Evolutionary conservation across 2,329 filamentous ascomycete genomes (phyloP).

Genomic region (Drechslera avenae): DNA sequence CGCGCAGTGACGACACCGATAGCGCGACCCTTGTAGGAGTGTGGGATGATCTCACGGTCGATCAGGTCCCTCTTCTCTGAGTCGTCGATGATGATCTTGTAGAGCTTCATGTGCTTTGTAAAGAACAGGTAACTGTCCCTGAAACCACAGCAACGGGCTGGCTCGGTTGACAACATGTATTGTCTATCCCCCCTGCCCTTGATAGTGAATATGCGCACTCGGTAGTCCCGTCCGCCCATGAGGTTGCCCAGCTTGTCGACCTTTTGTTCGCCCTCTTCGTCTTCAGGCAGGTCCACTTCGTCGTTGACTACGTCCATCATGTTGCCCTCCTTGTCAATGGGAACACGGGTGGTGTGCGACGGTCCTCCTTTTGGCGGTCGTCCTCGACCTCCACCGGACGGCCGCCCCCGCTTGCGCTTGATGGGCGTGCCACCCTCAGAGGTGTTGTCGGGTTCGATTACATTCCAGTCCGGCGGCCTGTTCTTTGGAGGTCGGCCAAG

Average conservation of each 20-base stretch:
- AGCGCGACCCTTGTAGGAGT: slow-evolving; percentile 96
- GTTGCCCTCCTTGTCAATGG: slow-evolving; percentile 92
- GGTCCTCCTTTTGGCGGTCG: slow-evolving; percentile 71
- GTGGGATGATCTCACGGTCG: slow-evolving; percentile 90
- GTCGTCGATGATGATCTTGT: slow-evolving; percentile 97
- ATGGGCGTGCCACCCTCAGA: slow-evolving; percentile 57
- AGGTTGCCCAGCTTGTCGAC: slow-evolving; percentile 89
- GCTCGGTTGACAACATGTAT: slow-evolving; percentile 99
- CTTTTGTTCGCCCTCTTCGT: slow-evolving; percentile 87
- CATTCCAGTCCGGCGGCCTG: slow-evolving; percentile 74
- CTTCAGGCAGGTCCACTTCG: slow-evolving; percentile 86
- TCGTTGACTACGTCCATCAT: slow-evolving; percentile 89
- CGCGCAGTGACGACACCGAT: slow-evolving; percentile 97
- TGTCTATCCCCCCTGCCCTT: slow-evolving; percentile 79
- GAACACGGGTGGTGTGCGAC: slow-evolving; percentile 78
- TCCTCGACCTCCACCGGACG: slow-evolving; percentile 67
- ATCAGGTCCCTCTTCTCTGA: slow-evolving; percentile 98
- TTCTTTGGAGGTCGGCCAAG: slow-evolving; percentile 89
- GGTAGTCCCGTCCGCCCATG: slow-evolving; percentile 84
- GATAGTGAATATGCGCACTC: slow-evolving; percentile 93
- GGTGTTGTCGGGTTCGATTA: slow-evolving; percentile 56
- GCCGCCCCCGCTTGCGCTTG: slow-evolving; percentile 57
- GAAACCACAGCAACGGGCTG: slow-evolving; percentile 94
- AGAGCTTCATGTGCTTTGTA: slow-evolving; percentile 93
- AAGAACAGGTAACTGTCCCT: slow-evolving; percentile 98